Base-by-base conservation (phyloP, 768 basidiomycete species). In the Amanita subjunquillea region DNA sequence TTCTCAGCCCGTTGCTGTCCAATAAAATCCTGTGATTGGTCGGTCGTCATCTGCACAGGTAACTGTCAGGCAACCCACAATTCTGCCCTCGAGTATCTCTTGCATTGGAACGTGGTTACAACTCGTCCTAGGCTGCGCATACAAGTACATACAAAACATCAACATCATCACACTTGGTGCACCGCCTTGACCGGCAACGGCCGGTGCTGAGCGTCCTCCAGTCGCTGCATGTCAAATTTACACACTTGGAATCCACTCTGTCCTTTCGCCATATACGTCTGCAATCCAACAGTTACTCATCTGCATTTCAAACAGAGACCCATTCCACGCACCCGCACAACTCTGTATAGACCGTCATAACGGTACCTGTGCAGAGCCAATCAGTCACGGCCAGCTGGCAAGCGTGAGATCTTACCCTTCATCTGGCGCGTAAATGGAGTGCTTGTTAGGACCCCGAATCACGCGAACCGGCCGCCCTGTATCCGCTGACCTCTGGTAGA, bases 1-100 rank as follows among this genome's bases (percentile, higher is more conserved):
- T 64, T 58, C 43, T 83, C 81, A 2, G 79, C 79, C 12, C 68
- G 58, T 43, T 72, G 72, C 60, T 84, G 82, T 2, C 81, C 82
- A 50, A 74, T 74, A 65, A 83, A 84, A 60, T 84, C 82, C 82
- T 84, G 40, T 15, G 6, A 8, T 9, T 29, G 17, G 47, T 44
- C 36, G 50, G 34, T 46, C 23, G 8, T 20, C 51, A 32, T 47
- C 10, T 27, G 8, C 29, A 6, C 17, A 37, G 36, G 22, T 9
- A 38, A 50, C 1, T 17, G 17, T 17, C 13, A 29, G 15, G 13
- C 3, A 2, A 59, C 58, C 23, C 42, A 58, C 55, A 20, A 58
- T 59, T 50, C 47, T 47, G 36, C 58, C 55, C 29, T 59, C 56
- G 22, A 56, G 48, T n/a, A 54, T 53, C n/a, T 48, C 36, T 47